Percentiles rank a stretch among this genome's conserved stretches.
phyloP scores from a whole-genome alignment of 2,329 filamentous ascomycete species.

The Aspergillus jensenii region DNA sequence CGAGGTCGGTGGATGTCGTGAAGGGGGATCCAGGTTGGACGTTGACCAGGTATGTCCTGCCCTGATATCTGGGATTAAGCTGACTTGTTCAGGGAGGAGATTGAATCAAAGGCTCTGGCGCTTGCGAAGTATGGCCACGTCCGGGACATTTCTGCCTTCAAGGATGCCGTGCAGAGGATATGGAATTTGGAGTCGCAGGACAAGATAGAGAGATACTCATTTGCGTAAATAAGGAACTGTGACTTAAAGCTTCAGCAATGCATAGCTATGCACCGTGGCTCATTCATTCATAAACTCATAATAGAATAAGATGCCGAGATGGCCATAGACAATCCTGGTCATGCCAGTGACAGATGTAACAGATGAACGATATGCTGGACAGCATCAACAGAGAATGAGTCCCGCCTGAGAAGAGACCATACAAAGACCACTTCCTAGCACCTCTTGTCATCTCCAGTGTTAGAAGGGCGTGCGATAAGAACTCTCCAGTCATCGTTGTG shows the following conservation, averaged over 20 bases:
- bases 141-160: neutral
- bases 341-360: too few species aligned
- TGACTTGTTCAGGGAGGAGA: neutral
- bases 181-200: neutral
- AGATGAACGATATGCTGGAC: too few species aligned
- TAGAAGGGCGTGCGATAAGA: neutral
- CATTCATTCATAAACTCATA: too few species aligned
- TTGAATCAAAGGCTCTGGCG: neutral
- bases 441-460: too few species aligned
- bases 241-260: neutral
- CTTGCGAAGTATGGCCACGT: neutral
- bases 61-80: too few species aligned
- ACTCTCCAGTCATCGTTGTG: neutral
- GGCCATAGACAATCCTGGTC: too few species aligned
- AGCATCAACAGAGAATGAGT: too few species aligned
- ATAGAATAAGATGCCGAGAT: too few species aligned
- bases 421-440: too few species aligned
- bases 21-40: slow-evolving; percentile 31
- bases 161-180: neutral
- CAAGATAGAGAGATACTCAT: neutral
- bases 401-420: too few species aligned
- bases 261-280: too few species aligned
- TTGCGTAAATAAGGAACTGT: neutral
- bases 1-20: slow-evolving; percentile 23
- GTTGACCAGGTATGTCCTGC: slow-evolving; percentile 24